Base-by-base conservation (phyloP, 805 yeast species). In the Cyberlindnera amylophila region DNA sequence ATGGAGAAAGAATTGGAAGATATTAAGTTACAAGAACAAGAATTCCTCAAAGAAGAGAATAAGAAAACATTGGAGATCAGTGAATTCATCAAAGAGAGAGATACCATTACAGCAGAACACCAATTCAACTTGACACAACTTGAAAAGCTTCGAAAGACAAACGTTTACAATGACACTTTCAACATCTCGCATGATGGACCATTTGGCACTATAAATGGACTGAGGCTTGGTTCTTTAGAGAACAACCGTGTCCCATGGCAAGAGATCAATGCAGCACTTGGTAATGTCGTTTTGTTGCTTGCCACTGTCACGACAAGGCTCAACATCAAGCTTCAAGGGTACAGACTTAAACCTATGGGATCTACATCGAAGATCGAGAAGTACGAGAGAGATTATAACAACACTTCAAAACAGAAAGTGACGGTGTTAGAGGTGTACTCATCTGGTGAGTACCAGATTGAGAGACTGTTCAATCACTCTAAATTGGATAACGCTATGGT, bases 241-340 rank as follows among this genome's bases (percentile, higher is more conserved):
- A 74, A 71, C 7, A 62, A 67, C 40, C 75, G 72, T 46, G 86
- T 90, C 0, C 83, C 95, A 2, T 88, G 96, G 95, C 78, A 86
- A 41, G 98, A 90, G 54, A 82, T 88, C 33, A 90, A 89, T 58
- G 93, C 95, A 2, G 96, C 95, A 0, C 64, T 90, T 53, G 98
- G 98, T 0, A 96, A 90, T 51, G 66, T 90, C 2, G 75, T 86
- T 2, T 64, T 88, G 11, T 62, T 91, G 15, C 58, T 90, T 24
- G 72, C 82, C 0, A 86, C 91, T 1, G 71, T 89, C 3, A 63
- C 76, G 1, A 66, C 76, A 11, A 69, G 81, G 34, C 67, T 88
- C 24, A 69, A 75, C 8, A 60, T 87, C 19, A 70, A 70, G 26
- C 58, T 86, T 8, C 65, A 67, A 0, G 77, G 77, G 4, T 90